These are phyloP conservation scores for Lathyrus aphaca DNA, from an alignment of 306 rosid species.

Conservation along the genomic window DNA sequence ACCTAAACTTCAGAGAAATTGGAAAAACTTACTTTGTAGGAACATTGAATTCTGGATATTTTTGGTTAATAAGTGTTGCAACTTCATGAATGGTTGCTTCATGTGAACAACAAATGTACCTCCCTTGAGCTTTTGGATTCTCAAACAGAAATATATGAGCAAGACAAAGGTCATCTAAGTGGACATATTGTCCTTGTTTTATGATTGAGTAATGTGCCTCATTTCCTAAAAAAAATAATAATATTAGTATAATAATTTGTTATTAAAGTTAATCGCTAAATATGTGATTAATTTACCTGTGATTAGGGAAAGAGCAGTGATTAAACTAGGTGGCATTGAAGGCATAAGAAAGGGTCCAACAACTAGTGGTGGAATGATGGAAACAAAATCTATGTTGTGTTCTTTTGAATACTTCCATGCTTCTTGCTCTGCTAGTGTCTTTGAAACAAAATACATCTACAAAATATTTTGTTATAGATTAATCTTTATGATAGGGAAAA, in stretches of 20 bases:
- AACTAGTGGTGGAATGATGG: conserved; percentile 69
- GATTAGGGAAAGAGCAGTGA: conserved; percentile 65
- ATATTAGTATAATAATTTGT: no score
- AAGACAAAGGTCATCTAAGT: conserved; percentile 71
- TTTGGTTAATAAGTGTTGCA: conserved; percentile 55
- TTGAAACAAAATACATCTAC: conserved; percentile 82
- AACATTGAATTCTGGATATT: conserved; percentile 56
- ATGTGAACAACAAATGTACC: conserved; percentile 63
- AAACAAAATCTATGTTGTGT: conserved; percentile 56
- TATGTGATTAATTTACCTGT: conserved; percentile 34
- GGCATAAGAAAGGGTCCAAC: conserved; percentile 68
- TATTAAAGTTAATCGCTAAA: no score
- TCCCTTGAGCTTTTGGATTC: conserved; percentile 30
- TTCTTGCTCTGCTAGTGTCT: conserved; percentile 75
- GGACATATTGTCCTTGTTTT: conserved; percentile 67
- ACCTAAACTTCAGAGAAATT: not conserved
- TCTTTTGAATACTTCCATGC: conserved; percentile 76
- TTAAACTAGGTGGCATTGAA: conserved; percentile 75
- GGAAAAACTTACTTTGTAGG: conserved; percentile 56
- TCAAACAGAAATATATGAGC: conserved; percentile 66
- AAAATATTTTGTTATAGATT: not conserved
- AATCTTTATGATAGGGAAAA: no score
- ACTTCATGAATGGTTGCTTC: conserved; percentile 67
- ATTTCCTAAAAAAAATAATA: conserved; percentile 32
- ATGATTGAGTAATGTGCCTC: conserved; percentile 61